These are phyloP conservation scores for Coemansia sp. DNA, from an alignment of 192 early-diverging fungal genomes.

Conservation along the genomic window DNA sequence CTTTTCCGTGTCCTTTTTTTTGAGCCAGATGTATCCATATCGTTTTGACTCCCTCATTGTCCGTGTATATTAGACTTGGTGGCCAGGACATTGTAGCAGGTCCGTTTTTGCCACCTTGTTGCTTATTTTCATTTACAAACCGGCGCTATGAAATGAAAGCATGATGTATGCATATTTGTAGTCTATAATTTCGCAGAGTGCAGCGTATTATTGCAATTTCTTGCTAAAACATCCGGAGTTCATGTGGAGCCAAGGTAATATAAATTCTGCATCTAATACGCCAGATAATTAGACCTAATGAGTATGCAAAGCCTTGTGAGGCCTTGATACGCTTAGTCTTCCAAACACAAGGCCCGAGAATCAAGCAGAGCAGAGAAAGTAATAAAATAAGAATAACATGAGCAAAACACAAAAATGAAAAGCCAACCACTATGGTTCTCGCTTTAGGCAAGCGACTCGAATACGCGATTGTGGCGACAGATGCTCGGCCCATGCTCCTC, in stretches of 20 bases:
- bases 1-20: background rate
- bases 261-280: no score
- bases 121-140: background rate
- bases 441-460: slow-evolving; percentile 58
- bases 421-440: background rate
- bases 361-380: background rate
- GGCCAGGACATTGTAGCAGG: background rate
- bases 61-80: background rate
- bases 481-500: slow-evolving; percentile 97
- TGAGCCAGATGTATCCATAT: background rate
- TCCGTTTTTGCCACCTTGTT: background rate
- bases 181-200: background rate
- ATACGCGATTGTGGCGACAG: slow-evolving; percentile 90
- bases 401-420: background rate
- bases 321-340: background rate
- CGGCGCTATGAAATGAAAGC: background rate
- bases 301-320: background rate
- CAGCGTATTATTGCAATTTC: background rate
- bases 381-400: background rate
- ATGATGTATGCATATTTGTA: slow-evolving; percentile 5
- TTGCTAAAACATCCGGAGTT: background rate
- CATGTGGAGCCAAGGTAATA: background rate
- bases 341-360: background rate
- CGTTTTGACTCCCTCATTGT: background rate
- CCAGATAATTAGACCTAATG: background rate